Evolutionary conservation across 257 asterid genomes (phyloP).

Genomic region (Handroanthus guayacan): DNA sequence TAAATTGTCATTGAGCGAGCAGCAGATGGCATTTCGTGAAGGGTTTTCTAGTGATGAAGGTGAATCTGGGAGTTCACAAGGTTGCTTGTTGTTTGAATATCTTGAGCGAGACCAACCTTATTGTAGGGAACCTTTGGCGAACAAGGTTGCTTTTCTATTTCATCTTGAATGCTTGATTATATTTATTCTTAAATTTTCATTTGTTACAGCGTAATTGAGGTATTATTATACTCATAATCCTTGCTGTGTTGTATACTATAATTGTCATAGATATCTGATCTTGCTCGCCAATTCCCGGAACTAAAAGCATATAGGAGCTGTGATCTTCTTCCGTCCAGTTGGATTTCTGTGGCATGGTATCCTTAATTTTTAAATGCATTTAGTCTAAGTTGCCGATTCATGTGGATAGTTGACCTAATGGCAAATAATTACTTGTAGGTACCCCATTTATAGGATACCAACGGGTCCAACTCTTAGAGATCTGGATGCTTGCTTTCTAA

Average conservation of each 20-base stretch:
- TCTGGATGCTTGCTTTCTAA: slow-evolving; percentile 91
- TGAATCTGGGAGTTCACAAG: slow-evolving; percentile 75
- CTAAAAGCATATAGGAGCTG: slow-evolving; percentile 81
- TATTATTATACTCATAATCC: neutral
- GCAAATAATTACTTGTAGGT: slow-evolving; percentile 56
- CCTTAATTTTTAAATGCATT: neutral
- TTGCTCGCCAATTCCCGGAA: slow-evolving; percentile 70
- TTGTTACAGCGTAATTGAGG: neutral
- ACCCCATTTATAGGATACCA: slow-evolving; percentile 98
- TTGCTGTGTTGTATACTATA: neutral
- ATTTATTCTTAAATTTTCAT: neutral
- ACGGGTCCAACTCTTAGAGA: slow-evolving; percentile 86
- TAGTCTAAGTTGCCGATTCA: slow-evolving; percentile 9
- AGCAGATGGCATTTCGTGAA: slow-evolving; percentile 64
- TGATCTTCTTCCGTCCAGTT: slow-evolving; percentile 83
- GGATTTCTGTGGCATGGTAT: slow-evolving; percentile 99
- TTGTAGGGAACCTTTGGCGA: slow-evolving; percentile 84
- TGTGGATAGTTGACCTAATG: slow-evolving; percentile 16
- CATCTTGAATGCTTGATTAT: neutral
- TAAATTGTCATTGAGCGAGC: slow-evolving; percentile 48
- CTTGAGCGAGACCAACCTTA: slow-evolving; percentile 77
- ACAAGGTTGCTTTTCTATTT: slow-evolving; percentile 47
- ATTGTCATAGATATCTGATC: slow-evolving; percentile 70
- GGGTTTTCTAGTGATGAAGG: slow-evolving; percentile 92
- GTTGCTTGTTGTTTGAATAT: slow-evolving; percentile 79